Percentiles rank a stretch among this genome's conserved stretches.
These are phyloP conservation scores for Backusella tuberculispora DNA, from an alignment of 192 early-diverging fungal species.

Conservation along the genomic window DNA sequence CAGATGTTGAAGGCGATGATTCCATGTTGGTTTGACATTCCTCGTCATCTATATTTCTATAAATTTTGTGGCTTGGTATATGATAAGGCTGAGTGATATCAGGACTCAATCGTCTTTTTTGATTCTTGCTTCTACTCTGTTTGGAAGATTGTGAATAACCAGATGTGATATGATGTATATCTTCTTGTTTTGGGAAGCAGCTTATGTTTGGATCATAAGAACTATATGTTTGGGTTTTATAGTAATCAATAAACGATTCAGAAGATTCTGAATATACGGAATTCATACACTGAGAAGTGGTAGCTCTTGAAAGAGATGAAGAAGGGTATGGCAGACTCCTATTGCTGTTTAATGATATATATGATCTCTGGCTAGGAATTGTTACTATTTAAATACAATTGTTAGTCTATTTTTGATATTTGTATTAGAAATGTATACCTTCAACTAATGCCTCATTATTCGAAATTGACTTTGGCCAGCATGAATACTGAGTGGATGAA, in stretches of 20 bases:
- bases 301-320: background rate
- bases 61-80: background rate
- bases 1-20: conserved; percentile 1
- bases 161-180: background rate
- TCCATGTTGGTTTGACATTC: background rate
- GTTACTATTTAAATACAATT: background rate
- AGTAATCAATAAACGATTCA: background rate
- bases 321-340: background rate
- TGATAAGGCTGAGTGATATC: background rate
- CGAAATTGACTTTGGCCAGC: background rate
- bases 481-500: background rate
- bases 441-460: background rate
- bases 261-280: background rate
- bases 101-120: background rate
- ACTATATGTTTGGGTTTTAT: background rate
- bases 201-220: background rate
- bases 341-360: background rate
- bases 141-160: background rate
- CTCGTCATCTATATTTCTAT: background rate
- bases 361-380: background rate
- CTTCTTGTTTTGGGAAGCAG: background rate
- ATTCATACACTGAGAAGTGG: background rate
- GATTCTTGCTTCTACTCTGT: background rate
- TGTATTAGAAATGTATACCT: background rate
- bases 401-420: no score